Base-by-base conservation (phyloP, 2,329 filamentous ascomycete species). In the Botrytis fabae region DNA sequence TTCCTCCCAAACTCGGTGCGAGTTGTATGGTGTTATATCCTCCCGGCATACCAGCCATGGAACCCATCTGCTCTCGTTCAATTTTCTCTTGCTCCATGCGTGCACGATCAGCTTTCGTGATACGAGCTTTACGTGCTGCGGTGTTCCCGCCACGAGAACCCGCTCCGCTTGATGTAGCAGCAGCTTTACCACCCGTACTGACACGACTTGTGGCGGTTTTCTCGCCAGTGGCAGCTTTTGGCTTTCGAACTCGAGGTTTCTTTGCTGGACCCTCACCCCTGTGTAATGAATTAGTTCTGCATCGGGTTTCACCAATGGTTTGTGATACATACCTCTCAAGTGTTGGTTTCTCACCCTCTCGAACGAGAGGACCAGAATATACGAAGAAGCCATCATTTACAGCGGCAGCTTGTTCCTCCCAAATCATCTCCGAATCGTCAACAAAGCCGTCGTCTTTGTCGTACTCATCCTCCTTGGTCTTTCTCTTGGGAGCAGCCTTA, bases 321-420 rank as follows among this genome's bases (percentile, higher is more conserved):
- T 72, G 69, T 57, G 14, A 73, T 40, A 74, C 75, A 72, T 75
- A 79, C 77, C 76, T 84, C 35, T 92, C 90, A 68, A 90, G 85
- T 72, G 86, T 83, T 59, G 89, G 85, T 83, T 96, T 95, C 83
- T 97, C 92, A 35, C 91, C 93, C 82, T 97, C 94, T 8, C 92
- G 92, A 35, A 98, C 89, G 64, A 99, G 85, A 14, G 95, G 95
- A 5, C 96, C 96, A 74, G 93, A 97, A 83, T 98, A 99, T 1
- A 99, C 96, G 81, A 98, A 99, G 85, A 98, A 99, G 1, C 96
- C 96, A 81, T 98, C 96, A 78, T 95, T 93, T 77, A 93, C 95
- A 64, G 96, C 95, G 7, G 95, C 94, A 10, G 95, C 95, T 81
- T 97, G 93, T 80, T 97, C 94, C 82, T 98, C 94, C 95, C 95